Conservation (phyloP, 1,284 basidiomycete species). For the Trametes versicolor region DNA sequence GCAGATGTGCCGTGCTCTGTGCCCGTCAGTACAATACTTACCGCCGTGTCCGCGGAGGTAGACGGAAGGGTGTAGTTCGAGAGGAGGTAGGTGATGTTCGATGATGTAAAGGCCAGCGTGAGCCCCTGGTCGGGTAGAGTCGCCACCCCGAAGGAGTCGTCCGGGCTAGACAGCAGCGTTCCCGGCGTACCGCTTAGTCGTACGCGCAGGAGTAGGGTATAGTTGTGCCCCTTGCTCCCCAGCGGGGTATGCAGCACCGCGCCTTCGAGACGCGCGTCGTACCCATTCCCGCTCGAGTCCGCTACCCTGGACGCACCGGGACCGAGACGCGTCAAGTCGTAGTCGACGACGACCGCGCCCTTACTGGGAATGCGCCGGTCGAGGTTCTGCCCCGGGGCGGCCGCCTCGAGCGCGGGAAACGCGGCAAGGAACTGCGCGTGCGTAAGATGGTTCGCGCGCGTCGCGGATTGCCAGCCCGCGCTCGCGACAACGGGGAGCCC, state of each 20-base stretch:
- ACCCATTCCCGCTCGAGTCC: slow-evolving; percentile 41
- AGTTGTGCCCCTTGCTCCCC: slow-evolving; percentile 48
- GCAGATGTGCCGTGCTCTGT: slow-evolving; percentile 37
- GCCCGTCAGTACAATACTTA: slow-evolving; percentile 36
- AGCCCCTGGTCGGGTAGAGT: slow-evolving; percentile 12
- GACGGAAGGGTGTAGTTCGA: slow-evolving; percentile 36
- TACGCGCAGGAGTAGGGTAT: slow-evolving; percentile 43
- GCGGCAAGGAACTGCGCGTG: slow-evolving; percentile 37
- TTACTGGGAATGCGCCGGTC: slow-evolving; percentile 36
- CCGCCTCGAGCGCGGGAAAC: slow-evolving; percentile 34
- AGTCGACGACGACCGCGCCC: slow-evolving; percentile 31
- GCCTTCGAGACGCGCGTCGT: slow-evolving; percentile 30
- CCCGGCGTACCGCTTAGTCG: slow-evolving; percentile 21
- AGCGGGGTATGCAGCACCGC: slow-evolving; percentile 42
- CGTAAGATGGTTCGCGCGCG: slow-evolving; percentile 38
- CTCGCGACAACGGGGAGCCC: slow-evolving; percentile 39
- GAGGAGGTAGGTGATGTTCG: slow-evolving; percentile 38
- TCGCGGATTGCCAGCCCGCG: slow-evolving; percentile 39
- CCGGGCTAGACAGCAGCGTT: slow-evolving; percentile 38
- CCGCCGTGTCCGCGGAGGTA: not conserved
- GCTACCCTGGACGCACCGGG: slow-evolving; percentile 14
- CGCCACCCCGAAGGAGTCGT: slow-evolving; percentile 36
- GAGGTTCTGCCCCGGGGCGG: slow-evolving; percentile 40
- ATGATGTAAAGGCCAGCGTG: slow-evolving; percentile 40
- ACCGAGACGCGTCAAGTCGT: slow-evolving; percentile 23